phyloP scores from a whole-genome alignment of 331 rosid species.

The Prunus yedoensis region DNA sequence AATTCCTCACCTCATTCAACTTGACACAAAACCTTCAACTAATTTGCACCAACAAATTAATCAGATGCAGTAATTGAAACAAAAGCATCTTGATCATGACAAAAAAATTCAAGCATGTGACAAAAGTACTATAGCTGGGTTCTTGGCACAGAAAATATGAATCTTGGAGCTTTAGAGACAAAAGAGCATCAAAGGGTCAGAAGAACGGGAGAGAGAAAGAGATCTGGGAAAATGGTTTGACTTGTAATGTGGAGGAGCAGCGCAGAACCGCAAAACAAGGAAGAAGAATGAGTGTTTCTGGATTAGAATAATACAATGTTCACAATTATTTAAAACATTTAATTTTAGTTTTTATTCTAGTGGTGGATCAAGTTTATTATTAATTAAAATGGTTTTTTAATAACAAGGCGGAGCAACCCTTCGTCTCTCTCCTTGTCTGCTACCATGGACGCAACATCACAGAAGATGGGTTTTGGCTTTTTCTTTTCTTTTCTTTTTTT shows the following conservation, averaged over 20 bases:
- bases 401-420: conserved; percentile 46
- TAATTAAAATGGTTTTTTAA: conserved; percentile 30
- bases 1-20: conserved; percentile 11
- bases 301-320: conserved; percentile 32
- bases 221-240: conserved; percentile 52
- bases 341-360: conserved; percentile 30
- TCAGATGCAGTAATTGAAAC: background rate
- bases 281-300: conserved; percentile 47
- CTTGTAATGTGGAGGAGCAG: conserved; percentile 45
- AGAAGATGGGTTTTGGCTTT: background rate
- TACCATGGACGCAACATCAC: conserved; percentile 35
- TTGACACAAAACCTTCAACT: conserved; percentile 16
- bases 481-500: too few species aligned
- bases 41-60: background rate
- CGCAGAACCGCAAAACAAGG: conserved; percentile 43
- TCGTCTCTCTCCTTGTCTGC: conserved; percentile 41
- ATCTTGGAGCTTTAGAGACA: conserved; percentile 23
- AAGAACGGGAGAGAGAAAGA: conserved; percentile 24
- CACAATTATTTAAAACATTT: conserved; percentile 19
- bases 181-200: conserved; percentile 24
- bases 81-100: conserved; percentile 9
- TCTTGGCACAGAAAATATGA: conserved; percentile 25
- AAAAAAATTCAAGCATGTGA: conserved; percentile 3
- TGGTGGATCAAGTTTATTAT: conserved; percentile 38
- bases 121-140: background rate